Evolutionary conservation across 2,329 filamentous ascomycete genomes (phyloP), one percentile per base, ranked within the genome.

Genomic region (Colletotrichum sp.): DNA sequence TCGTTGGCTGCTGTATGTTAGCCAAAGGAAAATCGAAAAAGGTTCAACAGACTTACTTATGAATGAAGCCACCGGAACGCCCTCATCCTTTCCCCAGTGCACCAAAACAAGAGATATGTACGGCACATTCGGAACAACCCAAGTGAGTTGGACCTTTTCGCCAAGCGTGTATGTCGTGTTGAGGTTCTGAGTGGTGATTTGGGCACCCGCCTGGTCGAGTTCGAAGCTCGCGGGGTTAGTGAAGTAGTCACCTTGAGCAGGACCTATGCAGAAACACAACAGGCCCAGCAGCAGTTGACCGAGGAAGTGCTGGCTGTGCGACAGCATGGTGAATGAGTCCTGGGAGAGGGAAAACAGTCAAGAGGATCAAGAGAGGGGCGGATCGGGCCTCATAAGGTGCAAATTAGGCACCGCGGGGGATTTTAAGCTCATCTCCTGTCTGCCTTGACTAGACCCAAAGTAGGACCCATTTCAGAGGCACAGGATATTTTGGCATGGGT

Each of bases 301-400:
- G 88, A 91, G 77, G 88, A 88, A 78, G 91, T 90, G 78, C 88
- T 90, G 0, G 88, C 88, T 2, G 89, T 34, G 60, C n/a, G 9
- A 66, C 6, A 26, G 28, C 67, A 74, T 71, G 5, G 16, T 30
- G 43, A 13, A 34, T 32, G 30, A 30, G 13, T 16, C 7, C 24
- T 18, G n/a, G 3, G 12, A 64, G 21, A n/a, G 5, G 7, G 18
- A 10, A 55, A 28, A 39, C 16, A 1, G 18, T 10, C 18, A 12
- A 12, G 18, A 39, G 4, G 16, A 18, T 52, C 26, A n/a, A 24
- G 48, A 18, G 13, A 32, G 24, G 67, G 48, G 59, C 21, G 10
- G 26, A 57, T 18, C 6, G 34, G 43, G 48, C 67, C 18, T 71
- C 67, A 66, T 71, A 48, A 52, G 59, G 48, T 60, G 15, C 67